Evolutionary conservation across 2,329 filamentous ascomycete genomes (phyloP).

Genomic region (Aspergillus pseudonomiae): DNA sequence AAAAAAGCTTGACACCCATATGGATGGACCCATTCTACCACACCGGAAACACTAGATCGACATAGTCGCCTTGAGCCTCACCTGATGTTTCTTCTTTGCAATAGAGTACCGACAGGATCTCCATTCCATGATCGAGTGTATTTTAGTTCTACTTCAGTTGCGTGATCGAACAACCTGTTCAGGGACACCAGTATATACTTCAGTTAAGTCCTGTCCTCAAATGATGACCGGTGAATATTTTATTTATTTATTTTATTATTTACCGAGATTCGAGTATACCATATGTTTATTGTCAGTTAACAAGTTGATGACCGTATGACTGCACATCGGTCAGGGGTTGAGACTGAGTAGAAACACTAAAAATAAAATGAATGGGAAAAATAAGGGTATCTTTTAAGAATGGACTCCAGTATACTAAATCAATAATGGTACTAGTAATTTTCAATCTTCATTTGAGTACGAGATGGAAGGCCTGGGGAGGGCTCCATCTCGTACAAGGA

Average conservation of each 20-base stretch:
- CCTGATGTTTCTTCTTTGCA: neutral
- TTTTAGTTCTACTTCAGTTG: neutral
- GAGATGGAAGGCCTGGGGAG: neutral
- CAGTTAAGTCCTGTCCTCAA: neutral
- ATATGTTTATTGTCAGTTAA: neutral
- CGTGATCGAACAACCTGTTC: neutral
- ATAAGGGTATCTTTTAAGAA: neutral
- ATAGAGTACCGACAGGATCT: neutral
- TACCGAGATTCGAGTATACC: neutral
- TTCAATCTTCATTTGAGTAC: neutral
- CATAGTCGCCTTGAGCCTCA: slow-evolving; percentile 5
- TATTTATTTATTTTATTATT: neutral
- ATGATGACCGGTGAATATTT: neutral
- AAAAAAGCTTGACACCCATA: neutral
- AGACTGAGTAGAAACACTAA: neutral
- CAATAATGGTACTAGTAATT: neutral
- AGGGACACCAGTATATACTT: neutral
- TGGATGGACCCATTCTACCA: slow-evolving; percentile 1
- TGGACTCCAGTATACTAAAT: neutral
- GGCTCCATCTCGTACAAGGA: neutral
- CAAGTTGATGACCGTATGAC: neutral
- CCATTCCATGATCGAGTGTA: neutral
- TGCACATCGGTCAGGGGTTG: neutral
- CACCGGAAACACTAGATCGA: slow-evolving; percentile 1
- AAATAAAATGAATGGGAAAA: neutral